Conservation (phyloP, 2,329 filamentous ascomycete genomes). For the Apiospora arundinis region DNA sequence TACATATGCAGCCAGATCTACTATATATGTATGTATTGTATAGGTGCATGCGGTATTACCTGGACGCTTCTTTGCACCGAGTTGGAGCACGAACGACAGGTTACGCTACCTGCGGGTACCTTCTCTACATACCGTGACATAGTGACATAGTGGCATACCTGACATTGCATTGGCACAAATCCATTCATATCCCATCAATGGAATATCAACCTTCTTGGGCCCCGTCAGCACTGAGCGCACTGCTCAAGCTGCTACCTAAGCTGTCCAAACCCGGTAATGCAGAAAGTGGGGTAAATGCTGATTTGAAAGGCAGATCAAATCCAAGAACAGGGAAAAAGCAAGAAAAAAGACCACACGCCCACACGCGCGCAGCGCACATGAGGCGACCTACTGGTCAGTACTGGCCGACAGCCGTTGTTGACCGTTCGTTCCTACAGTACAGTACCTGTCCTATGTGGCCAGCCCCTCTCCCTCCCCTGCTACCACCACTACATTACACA, state of each 20-base stretch:
- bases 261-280: slow-evolving; percentile 13
- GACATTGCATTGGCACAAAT: too few species aligned
- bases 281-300: slow-evolving; percentile 21
- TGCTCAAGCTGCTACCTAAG: not conserved
- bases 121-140: not conserved
- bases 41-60: slow-evolving; percentile 10
- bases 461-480: not conserved
- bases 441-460: not conserved
- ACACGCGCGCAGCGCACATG: not conserved
- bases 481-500: slow-evolving; percentile 12
- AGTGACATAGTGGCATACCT: too few species aligned
- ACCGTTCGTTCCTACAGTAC: slow-evolving; percentile 18
- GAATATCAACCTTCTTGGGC: too few species aligned
- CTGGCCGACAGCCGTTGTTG: slow-evolving; percentile 11
- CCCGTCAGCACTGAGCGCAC: not conserved
- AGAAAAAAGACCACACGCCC: not conserved
- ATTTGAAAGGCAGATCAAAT: not conserved
- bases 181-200: too few species aligned
- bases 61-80: not conserved
- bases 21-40: not conserved
- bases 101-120: slow-evolving; percentile 1
- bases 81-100: not conserved
- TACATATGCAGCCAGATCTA: slow-evolving; percentile 16
- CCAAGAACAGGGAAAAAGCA: not conserved
- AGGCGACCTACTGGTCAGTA: slow-evolving; percentile 1